phyloP scores from a whole-genome alignment of 1,139 yeast genomes.

The Diutina siamensis region DNA sequence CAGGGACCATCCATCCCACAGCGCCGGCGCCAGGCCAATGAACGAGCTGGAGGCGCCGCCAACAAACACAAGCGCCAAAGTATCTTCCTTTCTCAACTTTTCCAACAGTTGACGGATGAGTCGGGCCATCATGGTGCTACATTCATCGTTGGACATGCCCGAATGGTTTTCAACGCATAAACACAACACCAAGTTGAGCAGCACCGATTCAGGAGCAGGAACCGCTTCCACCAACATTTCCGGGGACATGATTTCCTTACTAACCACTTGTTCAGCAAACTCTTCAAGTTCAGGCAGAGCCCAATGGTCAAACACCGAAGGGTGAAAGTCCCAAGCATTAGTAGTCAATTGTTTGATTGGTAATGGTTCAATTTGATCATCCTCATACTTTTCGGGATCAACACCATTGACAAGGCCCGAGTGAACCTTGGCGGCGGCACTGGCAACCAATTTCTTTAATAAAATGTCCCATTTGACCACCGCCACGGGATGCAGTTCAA shows the following conservation, averaged over 20 bases:
- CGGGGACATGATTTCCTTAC: not conserved
- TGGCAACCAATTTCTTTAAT: not conserved
- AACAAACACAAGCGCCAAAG: conserved; percentile 1
- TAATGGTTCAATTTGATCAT: not conserved
- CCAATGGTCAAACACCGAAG: conserved; percentile 4
- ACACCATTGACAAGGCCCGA: not conserved
- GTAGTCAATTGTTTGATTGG: conserved; percentile 1
- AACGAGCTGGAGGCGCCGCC: not conserved
- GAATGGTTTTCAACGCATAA: not conserved
- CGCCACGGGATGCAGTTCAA: conserved; percentile 4
- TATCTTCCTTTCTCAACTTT: not conserved
- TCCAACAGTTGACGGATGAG: not conserved
- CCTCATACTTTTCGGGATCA: not conserved
- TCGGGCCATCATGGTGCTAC: not conserved
- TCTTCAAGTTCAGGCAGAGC: conserved; percentile 4
- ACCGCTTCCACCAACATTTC: conserved; percentile 3
- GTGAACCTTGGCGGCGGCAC: not conserved
- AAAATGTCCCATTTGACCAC: conserved; percentile 5
- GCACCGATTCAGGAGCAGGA: not conserved
- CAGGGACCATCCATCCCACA: conserved; percentile 3
- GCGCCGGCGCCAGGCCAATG: conserved; percentile 1
- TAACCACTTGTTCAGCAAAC: conserved; percentile 3
- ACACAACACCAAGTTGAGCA: not conserved
- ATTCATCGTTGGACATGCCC: not conserved
- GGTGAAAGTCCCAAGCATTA: conserved; percentile 4